Evolutionary conservation across 2,329 filamentous ascomycete genomes (phyloP).

Genomic region (Scytalidium sp.): DNA sequence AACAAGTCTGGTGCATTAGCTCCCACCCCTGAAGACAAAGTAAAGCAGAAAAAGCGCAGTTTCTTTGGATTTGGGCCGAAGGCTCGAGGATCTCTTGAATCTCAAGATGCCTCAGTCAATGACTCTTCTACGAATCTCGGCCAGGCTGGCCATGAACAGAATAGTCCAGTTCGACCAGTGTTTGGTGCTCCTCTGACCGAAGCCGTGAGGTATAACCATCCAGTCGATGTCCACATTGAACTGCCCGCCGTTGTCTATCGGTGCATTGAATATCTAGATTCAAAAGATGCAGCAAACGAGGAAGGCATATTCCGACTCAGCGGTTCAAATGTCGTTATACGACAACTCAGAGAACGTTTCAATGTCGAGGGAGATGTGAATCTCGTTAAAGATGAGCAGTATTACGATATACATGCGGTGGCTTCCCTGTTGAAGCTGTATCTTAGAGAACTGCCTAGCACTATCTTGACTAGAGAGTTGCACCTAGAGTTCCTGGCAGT

Average conservation of each 20-base stretch:
- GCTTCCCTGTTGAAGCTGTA: conserved; percentile 94
- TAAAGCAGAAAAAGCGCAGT: conserved; percentile 72
- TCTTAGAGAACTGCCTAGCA: conserved; percentile 84
- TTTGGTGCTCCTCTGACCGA: conserved; percentile 86
- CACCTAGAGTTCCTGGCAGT: conserved; percentile 85
- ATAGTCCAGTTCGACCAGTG: conserved; percentile 62
- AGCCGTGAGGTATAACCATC: conserved; percentile 78
- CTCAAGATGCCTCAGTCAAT: conserved; percentile 53
- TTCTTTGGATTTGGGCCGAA: conserved; percentile 69
- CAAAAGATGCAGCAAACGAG: conserved; percentile 76
- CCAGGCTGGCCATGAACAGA: conserved; percentile 38
- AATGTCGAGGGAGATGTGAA: conserved; percentile 91
- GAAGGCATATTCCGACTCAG: conserved; percentile 97
- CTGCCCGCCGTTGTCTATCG: conserved; percentile 92
- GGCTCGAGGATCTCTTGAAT: conserved; percentile 55
- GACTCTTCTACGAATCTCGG: conserved; percentile 42
- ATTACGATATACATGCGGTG: conserved; percentile 94
- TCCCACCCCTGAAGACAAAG: conserved; percentile 65
- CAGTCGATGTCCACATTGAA: conserved; percentile 68
- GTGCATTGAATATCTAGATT: conserved; percentile 88
- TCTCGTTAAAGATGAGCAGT: conserved; percentile 75
- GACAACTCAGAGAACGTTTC: conserved; percentile 85
- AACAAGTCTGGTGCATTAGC: conserved; percentile 59
- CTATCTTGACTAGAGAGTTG: conserved; percentile 85
- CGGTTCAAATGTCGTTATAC: conserved; percentile 95